Conservation (phyloP, 2,329 filamentous ascomycete genomes). For the Emmonsiellopsis sp. region DNA sequence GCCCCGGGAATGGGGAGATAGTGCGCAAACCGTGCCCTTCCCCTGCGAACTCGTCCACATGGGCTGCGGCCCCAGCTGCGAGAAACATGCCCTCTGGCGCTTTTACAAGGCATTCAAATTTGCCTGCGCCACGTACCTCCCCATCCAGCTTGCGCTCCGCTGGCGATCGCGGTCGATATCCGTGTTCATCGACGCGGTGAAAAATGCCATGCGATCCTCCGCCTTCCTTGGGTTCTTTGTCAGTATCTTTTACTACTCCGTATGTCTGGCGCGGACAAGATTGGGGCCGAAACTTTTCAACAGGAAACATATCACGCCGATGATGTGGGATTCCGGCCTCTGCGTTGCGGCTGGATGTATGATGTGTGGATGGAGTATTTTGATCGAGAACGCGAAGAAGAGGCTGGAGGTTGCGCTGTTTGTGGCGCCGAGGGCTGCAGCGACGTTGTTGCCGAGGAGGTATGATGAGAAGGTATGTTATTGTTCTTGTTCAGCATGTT, state of each 20-base stretch:
- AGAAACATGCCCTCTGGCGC: slow-evolving; percentile 61
- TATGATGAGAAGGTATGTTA: slow-evolving; percentile 46
- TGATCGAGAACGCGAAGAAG: slow-evolving; percentile 58
- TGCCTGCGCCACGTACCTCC: slow-evolving; percentile 68
- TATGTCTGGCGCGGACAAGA: slow-evolving; percentile 67
- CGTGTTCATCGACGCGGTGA: slow-evolving; percentile 42
- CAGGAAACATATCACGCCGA: slow-evolving; percentile 42
- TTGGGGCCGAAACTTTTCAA: slow-evolving; percentile 61
- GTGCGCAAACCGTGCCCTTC: slow-evolving; percentile 58
- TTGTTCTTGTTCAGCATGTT: neutral
- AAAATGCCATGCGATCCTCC: slow-evolving; percentile 60
- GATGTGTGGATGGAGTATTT: slow-evolving; percentile 72
- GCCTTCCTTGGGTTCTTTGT: slow-evolving; percentile 72
- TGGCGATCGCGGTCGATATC: slow-evolving; percentile 38
- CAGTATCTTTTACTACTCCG: slow-evolving; percentile 72
- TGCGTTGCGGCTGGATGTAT: slow-evolving; percentile 65
- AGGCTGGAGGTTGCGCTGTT: slow-evolving; percentile 71
- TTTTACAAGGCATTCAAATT: slow-evolving; percentile 63
- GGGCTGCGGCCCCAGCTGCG: slow-evolving; percentile 58
- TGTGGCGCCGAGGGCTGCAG: slow-evolving; percentile 68
- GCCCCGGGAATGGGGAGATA: slow-evolving; percentile 66
- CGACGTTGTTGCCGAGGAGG: slow-evolving; percentile 62
- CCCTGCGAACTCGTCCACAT: slow-evolving; percentile 81
- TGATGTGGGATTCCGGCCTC: slow-evolving; percentile 50
- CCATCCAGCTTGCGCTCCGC: slow-evolving; percentile 60